Conservation (phyloP, 73 alveolate genomes). For the Symbiodinium pilosum region DNA sequence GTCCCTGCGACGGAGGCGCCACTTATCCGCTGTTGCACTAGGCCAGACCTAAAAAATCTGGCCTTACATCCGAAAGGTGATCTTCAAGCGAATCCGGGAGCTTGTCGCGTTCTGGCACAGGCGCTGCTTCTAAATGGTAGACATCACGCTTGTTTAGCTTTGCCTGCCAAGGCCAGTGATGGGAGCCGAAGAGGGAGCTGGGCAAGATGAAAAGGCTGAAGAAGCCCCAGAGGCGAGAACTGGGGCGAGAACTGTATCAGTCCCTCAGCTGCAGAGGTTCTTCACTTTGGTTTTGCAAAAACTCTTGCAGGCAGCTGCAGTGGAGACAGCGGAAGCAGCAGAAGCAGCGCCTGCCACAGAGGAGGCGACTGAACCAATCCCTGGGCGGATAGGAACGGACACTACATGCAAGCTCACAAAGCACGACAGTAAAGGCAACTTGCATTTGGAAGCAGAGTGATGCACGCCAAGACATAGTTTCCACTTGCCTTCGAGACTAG, state of each 20-base stretch:
- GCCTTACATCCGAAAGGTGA: too few species aligned
- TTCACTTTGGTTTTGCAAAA: too few species aligned
- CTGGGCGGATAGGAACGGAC: too few species aligned
- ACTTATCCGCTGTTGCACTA: not conserved
- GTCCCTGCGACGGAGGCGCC: constrained; percentile 66
- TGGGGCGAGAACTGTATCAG: not conserved
- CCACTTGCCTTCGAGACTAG: too few species aligned
- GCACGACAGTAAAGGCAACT: too few species aligned
- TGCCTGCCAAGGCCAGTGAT: not conserved
- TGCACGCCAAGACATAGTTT: too few species aligned
- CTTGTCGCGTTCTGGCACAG: constrained; percentile 82
- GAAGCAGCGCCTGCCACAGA: not conserved
- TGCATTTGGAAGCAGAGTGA: too few species aligned
- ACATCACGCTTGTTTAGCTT: not conserved
- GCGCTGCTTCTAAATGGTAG: not conserved
- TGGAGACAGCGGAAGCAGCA: not conserved
- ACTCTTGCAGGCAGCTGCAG: not conserved
- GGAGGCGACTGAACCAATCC: not conserved
- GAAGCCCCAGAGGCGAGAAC: not conserved
- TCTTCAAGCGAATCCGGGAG: constrained; percentile 45
- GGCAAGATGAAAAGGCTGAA: not conserved
- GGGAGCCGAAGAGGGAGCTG: not conserved
- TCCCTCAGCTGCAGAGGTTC: too few species aligned
- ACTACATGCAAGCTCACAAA: too few species aligned
- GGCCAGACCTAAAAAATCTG: too few species aligned